These are phyloP conservation scores for Penicillium sp. DNA, from an alignment of 2,329 filamentous ascomycete genomes.

Conservation along the genomic window DNA sequence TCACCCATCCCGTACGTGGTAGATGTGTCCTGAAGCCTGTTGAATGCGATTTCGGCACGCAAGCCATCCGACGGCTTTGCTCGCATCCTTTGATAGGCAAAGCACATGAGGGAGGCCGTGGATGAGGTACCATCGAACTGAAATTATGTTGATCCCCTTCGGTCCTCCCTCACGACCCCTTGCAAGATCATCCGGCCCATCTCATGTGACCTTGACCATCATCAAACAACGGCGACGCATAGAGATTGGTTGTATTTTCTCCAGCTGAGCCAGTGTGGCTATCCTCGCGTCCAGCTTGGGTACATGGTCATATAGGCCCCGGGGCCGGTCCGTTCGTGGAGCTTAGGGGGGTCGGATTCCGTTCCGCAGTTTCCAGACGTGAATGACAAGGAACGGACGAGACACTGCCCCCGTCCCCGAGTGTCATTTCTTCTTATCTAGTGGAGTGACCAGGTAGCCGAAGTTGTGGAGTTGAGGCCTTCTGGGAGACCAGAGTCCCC, in stretches of 20 bases:
- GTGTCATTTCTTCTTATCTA: neutral
- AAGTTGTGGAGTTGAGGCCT: neutral
- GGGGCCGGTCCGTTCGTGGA: neutral
- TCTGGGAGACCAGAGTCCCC: too few relatives aligned
- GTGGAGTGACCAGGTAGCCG: neutral
- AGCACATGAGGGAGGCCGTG: constrained; percentile 7
- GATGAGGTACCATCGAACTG: constrained; percentile 10
- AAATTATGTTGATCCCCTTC: constrained; percentile 1
- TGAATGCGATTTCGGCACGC: constrained; percentile 2
- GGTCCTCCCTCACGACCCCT: constrained; percentile 1
- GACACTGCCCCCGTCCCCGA: neutral
- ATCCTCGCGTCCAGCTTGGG: neutral
- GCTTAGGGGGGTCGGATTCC: neutral
- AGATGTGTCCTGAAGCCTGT: neutral
- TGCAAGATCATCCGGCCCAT: constrained; percentile 7
- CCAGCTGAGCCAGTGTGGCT: neutral
- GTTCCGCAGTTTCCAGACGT: neutral
- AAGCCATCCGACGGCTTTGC: neutral
- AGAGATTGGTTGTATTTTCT: neutral
- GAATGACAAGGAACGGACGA: neutral
- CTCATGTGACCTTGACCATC: constrained; percentile 6
- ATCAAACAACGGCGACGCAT: constrained; percentile 9
- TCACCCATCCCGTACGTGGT: neutral
- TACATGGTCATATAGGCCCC: neutral
- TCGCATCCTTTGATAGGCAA: constrained; percentile 8